These are phyloP conservation scores for Tardiomyces digboiensis DNA, from an alignment of 1,139 yeast genomes.

Conservation along the genomic window DNA sequence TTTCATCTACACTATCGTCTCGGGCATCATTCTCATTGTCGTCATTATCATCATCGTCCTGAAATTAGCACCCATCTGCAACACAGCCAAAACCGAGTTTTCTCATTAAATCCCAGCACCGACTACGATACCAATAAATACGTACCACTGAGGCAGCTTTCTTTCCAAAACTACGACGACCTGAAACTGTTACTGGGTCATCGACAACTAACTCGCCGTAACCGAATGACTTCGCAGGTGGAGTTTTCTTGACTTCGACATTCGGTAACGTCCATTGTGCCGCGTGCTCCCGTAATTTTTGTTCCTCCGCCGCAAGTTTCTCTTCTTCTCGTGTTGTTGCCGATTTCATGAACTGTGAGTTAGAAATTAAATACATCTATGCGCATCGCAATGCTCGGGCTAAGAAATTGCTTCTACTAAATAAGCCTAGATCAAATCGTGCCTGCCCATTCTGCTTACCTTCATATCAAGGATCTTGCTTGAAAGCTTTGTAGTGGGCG, in stretches of 20 bases:
- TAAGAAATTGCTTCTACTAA: not conserved
- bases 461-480: slow-evolving; percentile 66
- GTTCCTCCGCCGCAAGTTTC: slow-evolving; percentile 15
- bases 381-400: not conserved
- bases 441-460: no score
- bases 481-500: slow-evolving; percentile 34
- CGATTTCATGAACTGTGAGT: slow-evolving; percentile 1
- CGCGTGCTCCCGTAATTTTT: slow-evolving; percentile 37
- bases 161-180: slow-evolving; percentile 11
- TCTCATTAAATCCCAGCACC: not conserved
- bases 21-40: not conserved
- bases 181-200: slow-evolving; percentile 10
- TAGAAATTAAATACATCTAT: slow-evolving; percentile 1
- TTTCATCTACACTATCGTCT: slow-evolving; percentile 1
- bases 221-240: not conserved
- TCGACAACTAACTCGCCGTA: slow-evolving; percentile 1
- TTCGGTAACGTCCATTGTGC: slow-evolving; percentile 53
- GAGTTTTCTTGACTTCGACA: not conserved
- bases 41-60: slow-evolving; percentile 1
- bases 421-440: no score
- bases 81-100: no score
- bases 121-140: not conserved
- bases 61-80: not conserved
- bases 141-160: not conserved
- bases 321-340: slow-evolving; percentile 23